Evolutionary conservation across 2,329 filamentous ascomycete genomes (phyloP).

Genomic region (Dothidotthia symphoricarpi): DNA sequence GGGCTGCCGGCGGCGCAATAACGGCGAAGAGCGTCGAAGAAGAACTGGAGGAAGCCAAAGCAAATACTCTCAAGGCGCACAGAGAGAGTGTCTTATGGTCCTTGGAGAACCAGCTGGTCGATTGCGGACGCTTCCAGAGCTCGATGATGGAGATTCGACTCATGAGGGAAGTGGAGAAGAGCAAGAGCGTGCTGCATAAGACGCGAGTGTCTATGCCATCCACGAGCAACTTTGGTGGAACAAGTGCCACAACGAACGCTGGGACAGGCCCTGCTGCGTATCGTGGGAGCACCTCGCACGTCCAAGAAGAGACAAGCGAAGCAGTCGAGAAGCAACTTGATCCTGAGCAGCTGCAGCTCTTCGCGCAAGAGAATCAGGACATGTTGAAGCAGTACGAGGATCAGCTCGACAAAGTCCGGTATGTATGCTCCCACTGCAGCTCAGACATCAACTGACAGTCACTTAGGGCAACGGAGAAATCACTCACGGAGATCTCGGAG

Average conservation of each 20-base stretch:
- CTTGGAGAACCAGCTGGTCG: conserved; percentile 70
- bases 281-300: conserved; percentile 23
- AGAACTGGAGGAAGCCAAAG: conserved; percentile 66
- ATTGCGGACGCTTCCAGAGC: conserved; percentile 74
- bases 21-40: conserved; percentile 65
- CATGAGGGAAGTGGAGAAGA: conserved; percentile 82
- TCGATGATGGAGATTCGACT: conserved; percentile 91
- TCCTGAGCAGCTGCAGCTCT: conserved; percentile 84
- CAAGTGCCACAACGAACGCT: conserved; percentile 15
- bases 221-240: conserved; percentile 19
- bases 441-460: conserved; percentile 14
- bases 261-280: conserved; percentile 21
- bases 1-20: conserved; percentile 57
- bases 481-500: conserved; percentile 86
- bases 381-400: conserved; percentile 93
- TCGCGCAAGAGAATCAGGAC: conserved; percentile 87
- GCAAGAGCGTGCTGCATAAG: conserved; percentile 79
- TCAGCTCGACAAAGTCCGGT: conserved; percentile 92
- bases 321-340: conserved; percentile 62
- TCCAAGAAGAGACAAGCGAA: conserved; percentile 23
- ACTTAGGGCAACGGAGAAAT: conserved; percentile 78
- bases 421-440: conserved; percentile 41
- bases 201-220: conserved; percentile 45
- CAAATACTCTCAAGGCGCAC: conserved; percentile 65
- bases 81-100: conserved; percentile 83